Base-by-base conservation (phyloP, 1,284 basidiomycete genomes). In the Cryptococcus amylolentus region DNA sequence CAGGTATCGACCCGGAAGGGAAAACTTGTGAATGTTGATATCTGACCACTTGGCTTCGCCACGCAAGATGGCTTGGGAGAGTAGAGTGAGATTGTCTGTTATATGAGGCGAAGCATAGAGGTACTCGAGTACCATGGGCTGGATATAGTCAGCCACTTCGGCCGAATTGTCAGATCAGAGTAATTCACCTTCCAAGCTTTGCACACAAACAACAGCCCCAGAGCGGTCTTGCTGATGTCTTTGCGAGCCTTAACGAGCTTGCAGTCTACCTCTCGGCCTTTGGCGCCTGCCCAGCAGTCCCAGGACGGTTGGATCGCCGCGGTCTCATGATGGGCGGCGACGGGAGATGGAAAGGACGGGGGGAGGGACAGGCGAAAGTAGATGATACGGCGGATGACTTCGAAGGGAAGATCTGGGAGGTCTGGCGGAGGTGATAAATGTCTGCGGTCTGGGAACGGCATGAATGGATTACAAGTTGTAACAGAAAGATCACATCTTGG, bases 31-130 rank as follows among this genome's bases (percentile, higher is more conserved):
- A 44, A 89, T 82, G 52, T 88, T 83, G 57, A 92, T 85, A 54
- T 88, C 88, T 65, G 90, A 88, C 90, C 90, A 92, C 67, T 82
- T 83, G 65, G 84, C 80, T 62, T 93, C 90, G 18, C 86, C 85
- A 20, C 68, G 64, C 56, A 80, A 76, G 4, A 92, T 79, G 26
- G 79, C 80, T 26, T 76, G 62, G 9, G 83, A 79, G 59, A 92
- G 85, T 47, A 78, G 80, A 54, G 83, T 79, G 31, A 92, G 77
- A 9, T 81, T 77, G 16, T 71, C 56, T 10, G 83, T 72, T 40
- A 89, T 72, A 35, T 76, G 73, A 14, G 88, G 81, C 38, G 79
- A 77, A 16, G 82, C 76, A 69, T 89, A 91, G 50, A 89, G 79
- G 44, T 89, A 77, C 8, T 87, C 87, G 23, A 84, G 77, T 2